Conservation (phyloP, 257 asterid genomes). For the Ligustrum vulgare region DNA sequence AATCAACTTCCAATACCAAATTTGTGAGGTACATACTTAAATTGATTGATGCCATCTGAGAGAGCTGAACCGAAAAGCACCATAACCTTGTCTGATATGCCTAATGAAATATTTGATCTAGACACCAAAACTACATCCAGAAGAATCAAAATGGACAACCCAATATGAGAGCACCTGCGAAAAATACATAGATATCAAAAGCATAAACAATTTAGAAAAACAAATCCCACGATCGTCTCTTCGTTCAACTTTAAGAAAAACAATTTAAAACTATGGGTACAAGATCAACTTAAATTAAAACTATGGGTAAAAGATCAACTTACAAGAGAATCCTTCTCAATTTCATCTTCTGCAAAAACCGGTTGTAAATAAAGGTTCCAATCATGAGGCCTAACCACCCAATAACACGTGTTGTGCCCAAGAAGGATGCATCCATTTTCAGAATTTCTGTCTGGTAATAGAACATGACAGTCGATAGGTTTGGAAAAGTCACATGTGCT, state of each 20-base stretch:
- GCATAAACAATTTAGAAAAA: neutral
- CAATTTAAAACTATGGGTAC: neutral
- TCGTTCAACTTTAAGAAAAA: neutral
- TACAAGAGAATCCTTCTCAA: conserved; percentile 77
- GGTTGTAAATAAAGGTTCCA: conserved; percentile 76
- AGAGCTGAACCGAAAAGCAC: conserved; percentile 88
- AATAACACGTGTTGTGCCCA: conserved; percentile 90
- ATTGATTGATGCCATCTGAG: conserved; percentile 89
- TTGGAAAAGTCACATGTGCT: conserved; percentile 85
- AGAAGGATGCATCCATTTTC: conserved; percentile 81
- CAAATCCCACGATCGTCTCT: neutral
- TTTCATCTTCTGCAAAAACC: conserved; percentile 78
- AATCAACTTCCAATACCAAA: conserved; percentile 8
- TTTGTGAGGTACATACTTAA: conserved; percentile 58
- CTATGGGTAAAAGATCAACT: conserved; percentile 34
- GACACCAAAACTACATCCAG: conserved; percentile 74
- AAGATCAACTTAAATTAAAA: conserved; percentile 45
- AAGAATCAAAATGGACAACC: conserved; percentile 57
- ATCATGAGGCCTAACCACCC: conserved; percentile 96
- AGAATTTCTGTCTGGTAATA: conserved; percentile 89
- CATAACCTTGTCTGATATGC: conserved; percentile 72
- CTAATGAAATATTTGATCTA: conserved; percentile 55
- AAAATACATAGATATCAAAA: conserved; percentile 6
- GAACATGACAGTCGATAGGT: conserved; percentile 85
- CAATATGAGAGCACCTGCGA: conserved; percentile 77